Evolutionary conservation across 495 filamentous ascomycete species (phyloP), one percentile per base, ranked within the genome.

Genomic region (Astrothelium macrocarpum): DNA sequence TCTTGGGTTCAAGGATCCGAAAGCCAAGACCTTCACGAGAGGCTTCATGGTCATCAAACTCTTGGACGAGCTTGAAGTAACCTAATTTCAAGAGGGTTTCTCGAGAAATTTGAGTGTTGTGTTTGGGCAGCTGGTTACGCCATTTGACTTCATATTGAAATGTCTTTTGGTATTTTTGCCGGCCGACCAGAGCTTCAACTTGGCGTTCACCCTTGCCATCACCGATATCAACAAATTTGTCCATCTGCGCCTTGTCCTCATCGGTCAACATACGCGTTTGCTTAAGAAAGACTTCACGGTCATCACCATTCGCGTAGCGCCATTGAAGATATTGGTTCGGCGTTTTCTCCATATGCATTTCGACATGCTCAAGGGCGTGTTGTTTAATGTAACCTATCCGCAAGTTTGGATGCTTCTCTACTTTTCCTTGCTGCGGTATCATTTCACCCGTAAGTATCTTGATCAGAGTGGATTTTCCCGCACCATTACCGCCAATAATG

Each of bases 351-450:
- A 99, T 82, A 72, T 99, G 94, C 93, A 96, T 95, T 78, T 97
- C 92, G 12, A 99, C 93, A 83, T 97, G 94, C 80, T 99, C 94
- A 12, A 99, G 83, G 23, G 95, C 95, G 73, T 97, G 95, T 78
- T 99, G 95, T 79, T 97, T 96, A 81, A 97, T 96, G 81, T 97
- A 97, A 56, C 95, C 95, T 71, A 99, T 96, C 80, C 95, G 95
- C 59, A 99, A 76, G 72, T 97, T 97, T 70, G 95, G 95, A 72
- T 99, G 95, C 79, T 97, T 97, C 80, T 97, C 91, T 9, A 99
- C 93, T 75, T 85, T 90, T 56, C 95, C 95, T 28, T 73, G 72
- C 67, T 91, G 89, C 1, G 95, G 94, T 66, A 97, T 87, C 25
- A 85, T 84, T 75, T 97, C 95, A 68, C 95, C 95, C n/a, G 95